Base-by-base conservation (phyloP, 2,329 filamentous ascomycete species). In the Graphilbum ipis-grandicollis region DNA sequence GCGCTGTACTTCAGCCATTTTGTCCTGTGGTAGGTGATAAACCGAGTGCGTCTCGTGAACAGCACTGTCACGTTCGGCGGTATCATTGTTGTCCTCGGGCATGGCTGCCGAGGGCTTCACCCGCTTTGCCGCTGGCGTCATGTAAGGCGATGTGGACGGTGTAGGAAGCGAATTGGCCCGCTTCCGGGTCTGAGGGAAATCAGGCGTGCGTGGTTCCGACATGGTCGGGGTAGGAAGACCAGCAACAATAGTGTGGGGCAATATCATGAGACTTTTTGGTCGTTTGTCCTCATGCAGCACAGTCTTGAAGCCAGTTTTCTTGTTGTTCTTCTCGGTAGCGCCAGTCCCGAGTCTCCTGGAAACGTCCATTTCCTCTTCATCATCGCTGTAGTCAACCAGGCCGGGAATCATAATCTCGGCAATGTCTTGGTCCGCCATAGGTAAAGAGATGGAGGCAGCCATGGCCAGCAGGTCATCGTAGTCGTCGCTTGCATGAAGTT, bases 371-470 rank as follows among this genome's bases (percentile, higher is more conserved):
- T 76, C 74, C 38, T 81, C 62, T 37, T 79, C 77, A 13, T 77
- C 75, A 39, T 82, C 75, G 39, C 64, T 71, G 44, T 74, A 66
- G 12, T 53, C 54, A 1, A 67, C 71, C 5, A 84, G 62, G 0
- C 79, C 79, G 4, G 80, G 79, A 32, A 84, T 68, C 48, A 90
- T 80, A 31, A 92, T 90, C 51, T 92, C 83, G 33, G 77, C 68
- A 8, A 88, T 58, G 49, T 92, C 83, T 34, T 74, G 66, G 26
- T 71, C 63, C 19, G 63, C 63, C 30, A 76, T 59, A 0, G 81
- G 81, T 9, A 90, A 58, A n/a, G 81, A 74, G 42, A 86, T 68
- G 30, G 64, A 62, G 7, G 71, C 66, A 9, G 76, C 66, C 37
- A 51, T 10, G 13, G 31, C 58, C 52, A 56, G 50, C 41, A 56